A percentile compares a stretch with the other conserved stretches of the same genome.
Evolutionary conservation across 352 stramenopile genomes (phyloP).

Genomic region (Phytophthora cactorum): DNA sequence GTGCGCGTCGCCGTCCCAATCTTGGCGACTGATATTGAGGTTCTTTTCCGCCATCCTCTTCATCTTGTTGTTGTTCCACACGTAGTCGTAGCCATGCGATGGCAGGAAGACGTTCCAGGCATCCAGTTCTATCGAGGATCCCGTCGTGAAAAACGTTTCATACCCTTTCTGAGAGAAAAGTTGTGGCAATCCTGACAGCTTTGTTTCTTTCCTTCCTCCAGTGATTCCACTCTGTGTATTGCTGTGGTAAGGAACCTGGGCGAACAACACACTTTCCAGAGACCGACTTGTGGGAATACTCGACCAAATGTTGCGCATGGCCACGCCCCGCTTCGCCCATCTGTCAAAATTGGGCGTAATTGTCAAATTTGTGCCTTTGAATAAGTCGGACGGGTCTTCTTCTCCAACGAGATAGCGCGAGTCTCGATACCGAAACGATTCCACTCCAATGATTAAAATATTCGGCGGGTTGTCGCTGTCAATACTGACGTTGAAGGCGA

Average conservation of each 20-base stretch:
- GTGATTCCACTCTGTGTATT: slow-evolving; percentile 5
- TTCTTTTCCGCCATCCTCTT: slow-evolving; percentile 9
- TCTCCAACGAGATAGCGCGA: slow-evolving; percentile 9
- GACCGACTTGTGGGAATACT: slow-evolving; percentile 13
- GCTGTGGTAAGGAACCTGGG: slow-evolving; percentile 9
- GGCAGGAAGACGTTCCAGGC: slow-evolving; percentile 6
- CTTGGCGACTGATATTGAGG: slow-evolving; percentile 1
- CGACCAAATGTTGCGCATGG: slow-evolving; percentile 13
- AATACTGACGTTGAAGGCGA: slow-evolving; percentile 10
- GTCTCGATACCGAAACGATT: slow-evolving; percentile 8
- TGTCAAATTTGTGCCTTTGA: slow-evolving; percentile 15
- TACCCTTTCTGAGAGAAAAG: slow-evolving; percentile 9
- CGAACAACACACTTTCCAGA: slow-evolving; percentile 7
- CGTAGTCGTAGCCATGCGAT: neutral
- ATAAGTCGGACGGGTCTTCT: slow-evolving; percentile 5
- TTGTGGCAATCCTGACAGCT: slow-evolving; percentile 9
- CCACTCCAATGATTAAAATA: slow-evolving; percentile 5
- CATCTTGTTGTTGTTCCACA: slow-evolving; percentile 9
- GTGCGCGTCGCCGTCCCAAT: neutral
- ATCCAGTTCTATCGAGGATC: slow-evolving; percentile 1
- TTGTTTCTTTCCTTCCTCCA: neutral
- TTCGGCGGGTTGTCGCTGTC: slow-evolving; percentile 9
- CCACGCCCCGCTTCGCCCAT: slow-evolving; percentile 10
- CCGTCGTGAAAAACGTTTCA: slow-evolving; percentile 16
- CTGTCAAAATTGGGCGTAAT: slow-evolving; percentile 11